Conservation (phyloP, 768 basidiomycete species). For the Filobasidium wieringae region DNA sequence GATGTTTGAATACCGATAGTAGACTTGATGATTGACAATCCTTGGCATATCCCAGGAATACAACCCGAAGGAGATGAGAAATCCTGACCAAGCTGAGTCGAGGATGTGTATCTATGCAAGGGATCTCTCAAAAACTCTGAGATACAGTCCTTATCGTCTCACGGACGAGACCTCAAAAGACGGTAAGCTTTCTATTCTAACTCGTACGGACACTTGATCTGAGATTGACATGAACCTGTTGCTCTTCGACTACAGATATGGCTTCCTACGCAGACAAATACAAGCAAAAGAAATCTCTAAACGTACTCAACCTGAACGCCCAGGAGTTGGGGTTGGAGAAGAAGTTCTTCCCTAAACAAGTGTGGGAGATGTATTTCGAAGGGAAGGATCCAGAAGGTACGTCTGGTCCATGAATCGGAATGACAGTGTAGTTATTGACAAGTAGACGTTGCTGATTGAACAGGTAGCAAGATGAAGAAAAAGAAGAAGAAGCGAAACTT, state of each 20-base stretch:
- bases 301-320: conserved; percentile 2
- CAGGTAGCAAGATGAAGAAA: neutral
- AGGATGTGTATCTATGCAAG: conserved; percentile 5
- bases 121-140: conserved; percentile 3
- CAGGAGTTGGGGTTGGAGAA: conserved; percentile 3
- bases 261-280: conserved; percentile 11
- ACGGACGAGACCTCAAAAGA: conserved; percentile 1
- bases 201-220: neutral
- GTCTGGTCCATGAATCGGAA: neutral
- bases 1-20: too few species aligned
- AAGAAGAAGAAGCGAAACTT: conserved; percentile 1
- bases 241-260: neutral
- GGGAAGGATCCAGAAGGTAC: conserved; percentile 9
- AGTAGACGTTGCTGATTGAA: neutral
- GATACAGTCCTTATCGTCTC: conserved; percentile 7
- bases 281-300: conserved; percentile 3
- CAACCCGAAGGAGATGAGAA: neutral
- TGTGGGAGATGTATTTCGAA: conserved; percentile 13
- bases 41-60: neutral
- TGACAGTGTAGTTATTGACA: neutral
- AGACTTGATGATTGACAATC: neutral
- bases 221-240: neutral
- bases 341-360: conserved; percentile 8
- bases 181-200: conserved; percentile 4
- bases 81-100: conserved; percentile 2